Evolutionary conservation across 2,329 filamentous ascomycete genomes (phyloP).

Genomic region (Arthroderma sp.): DNA sequence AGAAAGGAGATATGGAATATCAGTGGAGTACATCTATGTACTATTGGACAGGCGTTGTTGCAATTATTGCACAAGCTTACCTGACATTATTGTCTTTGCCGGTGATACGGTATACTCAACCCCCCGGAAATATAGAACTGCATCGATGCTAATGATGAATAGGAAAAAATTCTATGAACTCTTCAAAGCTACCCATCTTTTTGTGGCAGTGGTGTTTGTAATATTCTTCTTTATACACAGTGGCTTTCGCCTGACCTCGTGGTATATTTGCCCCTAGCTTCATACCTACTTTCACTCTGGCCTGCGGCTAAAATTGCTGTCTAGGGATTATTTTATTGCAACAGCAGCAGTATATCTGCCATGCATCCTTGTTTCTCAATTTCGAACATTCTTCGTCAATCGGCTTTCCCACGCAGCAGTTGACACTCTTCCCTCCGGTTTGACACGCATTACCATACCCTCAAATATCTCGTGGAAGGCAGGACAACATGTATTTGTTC

Average conservation of each 20-base stretch:
- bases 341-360: conserved; percentile 42
- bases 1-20: conserved; percentile 34
- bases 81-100: conserved; percentile 36
- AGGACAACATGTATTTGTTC: conserved; percentile 29
- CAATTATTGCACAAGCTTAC: conserved; percentile 42
- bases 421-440: conserved; percentile 28
- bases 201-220: conserved; percentile 43
- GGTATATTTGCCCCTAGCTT: conserved; percentile 23
- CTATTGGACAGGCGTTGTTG: conserved; percentile 46
- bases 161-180: conserved; percentile 48
- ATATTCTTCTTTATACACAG: conserved; percentile 52
- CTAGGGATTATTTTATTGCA: conserved; percentile 50
- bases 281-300: no score
- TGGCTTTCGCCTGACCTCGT: conserved; percentile 43
- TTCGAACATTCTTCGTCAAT: conserved; percentile 40
- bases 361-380: conserved; percentile 36
- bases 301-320: no score
- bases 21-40: conserved; percentile 34
- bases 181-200: conserved; percentile 47
- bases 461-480: conserved; percentile 38
- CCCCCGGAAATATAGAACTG: background rate
- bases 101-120: conserved; percentile 18
- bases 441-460: conserved; percentile 36
- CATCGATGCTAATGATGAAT: background rate
- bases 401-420: conserved; percentile 39